A percentile compares a stretch with the other conserved stretches of the same genome.
Evolutionary conservation across 2,329 filamentous ascomycete genomes (phyloP).

Genomic region (Fonsecaea erecta): DNA sequence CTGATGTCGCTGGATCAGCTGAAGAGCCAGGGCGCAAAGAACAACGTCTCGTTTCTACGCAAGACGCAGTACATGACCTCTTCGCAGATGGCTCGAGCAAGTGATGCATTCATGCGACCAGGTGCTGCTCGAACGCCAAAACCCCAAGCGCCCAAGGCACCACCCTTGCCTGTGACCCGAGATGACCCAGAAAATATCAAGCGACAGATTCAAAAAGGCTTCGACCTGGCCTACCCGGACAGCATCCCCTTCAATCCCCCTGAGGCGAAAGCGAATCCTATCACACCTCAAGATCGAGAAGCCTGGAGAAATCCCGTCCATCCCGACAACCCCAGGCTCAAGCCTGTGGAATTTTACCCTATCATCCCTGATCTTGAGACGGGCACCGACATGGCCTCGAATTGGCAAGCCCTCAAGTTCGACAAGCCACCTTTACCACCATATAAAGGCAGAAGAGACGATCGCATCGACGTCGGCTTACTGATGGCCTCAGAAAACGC

Average conservation of each 20-base stretch:
- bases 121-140: constrained; percentile 18
- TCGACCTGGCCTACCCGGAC: constrained; percentile 66
- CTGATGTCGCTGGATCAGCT: constrained; percentile 82
- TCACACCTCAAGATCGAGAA: constrained; percentile 54
- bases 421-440: constrained; percentile 61
- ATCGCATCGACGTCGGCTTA: constrained; percentile 63
- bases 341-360: constrained; percentile 64
- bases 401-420: constrained; percentile 65
- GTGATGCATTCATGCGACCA: constrained; percentile 40
- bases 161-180: constrained; percentile 45
- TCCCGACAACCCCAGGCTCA: constrained; percentile 61
- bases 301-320: constrained; percentile 66
- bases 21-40: constrained; percentile 78
- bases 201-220: constrained; percentile 65
- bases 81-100: constrained; percentile 39
- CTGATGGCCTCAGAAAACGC: constrained; percentile 58
- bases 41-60: constrained; percentile 85
- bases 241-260: constrained; percentile 60
- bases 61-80: constrained; percentile 86
- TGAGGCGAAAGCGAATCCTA: constrained; percentile 31
- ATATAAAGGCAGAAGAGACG: constrained; percentile 55
- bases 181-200: constrained; percentile 67
- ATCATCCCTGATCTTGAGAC: constrained; percentile 66
- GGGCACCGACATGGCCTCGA: constrained; percentile 60
- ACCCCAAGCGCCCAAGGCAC: constrained; percentile 31